Conservation (phyloP, 2,329 filamentous ascomycete genomes). For the Cordyceps cateniannulata region DNA sequence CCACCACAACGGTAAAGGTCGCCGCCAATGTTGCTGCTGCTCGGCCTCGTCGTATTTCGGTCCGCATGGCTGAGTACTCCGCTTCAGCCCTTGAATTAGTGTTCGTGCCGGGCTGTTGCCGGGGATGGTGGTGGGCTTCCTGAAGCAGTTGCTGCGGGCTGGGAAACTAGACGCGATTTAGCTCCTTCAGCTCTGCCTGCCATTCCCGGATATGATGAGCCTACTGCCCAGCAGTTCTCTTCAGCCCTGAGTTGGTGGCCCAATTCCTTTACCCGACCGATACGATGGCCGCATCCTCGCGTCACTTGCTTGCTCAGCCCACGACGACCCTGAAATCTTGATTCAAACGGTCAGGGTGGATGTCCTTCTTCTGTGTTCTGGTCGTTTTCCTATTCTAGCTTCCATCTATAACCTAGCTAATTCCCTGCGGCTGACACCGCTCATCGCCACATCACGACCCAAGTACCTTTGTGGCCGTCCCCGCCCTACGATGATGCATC, state of each 20-base stretch:
- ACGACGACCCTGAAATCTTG: not conserved
- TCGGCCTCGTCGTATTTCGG: slow-evolving; percentile 1
- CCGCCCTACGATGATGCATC: no score
- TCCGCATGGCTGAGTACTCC: not conserved
- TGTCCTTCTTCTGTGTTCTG: not conserved
- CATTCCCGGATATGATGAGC: not conserved
- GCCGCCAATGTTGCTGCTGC: not conserved
- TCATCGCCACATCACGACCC: no score
- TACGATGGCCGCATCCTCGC: slow-evolving; percentile 1
- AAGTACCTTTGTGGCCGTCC: no score
- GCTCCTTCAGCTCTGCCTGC: not conserved
- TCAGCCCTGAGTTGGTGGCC: not conserved
- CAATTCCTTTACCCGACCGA: not conserved
- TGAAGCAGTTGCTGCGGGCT: not conserved
- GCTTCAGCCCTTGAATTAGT: not conserved
- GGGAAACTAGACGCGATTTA: not conserved
- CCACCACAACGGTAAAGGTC: not conserved
- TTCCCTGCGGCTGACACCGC: no score
- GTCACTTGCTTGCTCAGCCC: not conserved
- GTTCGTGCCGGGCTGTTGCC: not conserved
- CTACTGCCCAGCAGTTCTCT: not conserved
- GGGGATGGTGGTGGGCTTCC: not conserved
- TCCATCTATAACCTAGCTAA: not conserved
- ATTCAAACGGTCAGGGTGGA: no score
- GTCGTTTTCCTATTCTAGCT: not conserved